Conservation (phyloP, 257 asterid genomes). For the Solanum etuberosum region DNA sequence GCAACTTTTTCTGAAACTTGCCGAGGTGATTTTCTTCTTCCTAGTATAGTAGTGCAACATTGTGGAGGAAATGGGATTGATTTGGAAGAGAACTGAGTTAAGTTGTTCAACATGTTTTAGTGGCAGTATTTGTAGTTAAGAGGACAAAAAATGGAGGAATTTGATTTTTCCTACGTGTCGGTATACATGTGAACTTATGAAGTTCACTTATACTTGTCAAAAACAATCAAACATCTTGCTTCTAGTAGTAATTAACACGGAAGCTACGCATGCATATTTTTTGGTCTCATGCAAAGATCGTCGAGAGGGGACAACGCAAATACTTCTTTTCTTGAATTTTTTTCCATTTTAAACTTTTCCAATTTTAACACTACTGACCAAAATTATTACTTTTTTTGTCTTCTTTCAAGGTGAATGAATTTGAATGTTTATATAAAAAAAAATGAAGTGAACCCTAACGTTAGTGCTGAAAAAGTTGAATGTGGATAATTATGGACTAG, state of each 20-base stretch:
- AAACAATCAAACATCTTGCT: not conserved
- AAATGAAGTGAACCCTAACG: not conserved
- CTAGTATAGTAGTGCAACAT: not conserved
- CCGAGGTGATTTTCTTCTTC: not conserved
- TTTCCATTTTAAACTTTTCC: not conserved
- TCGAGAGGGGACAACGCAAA: not conserved
- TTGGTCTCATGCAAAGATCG: not conserved
- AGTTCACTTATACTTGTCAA: not conserved
- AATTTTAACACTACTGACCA: not conserved
- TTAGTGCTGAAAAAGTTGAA: not conserved
- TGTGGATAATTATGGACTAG: not conserved
- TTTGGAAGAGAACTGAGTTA: not conserved
- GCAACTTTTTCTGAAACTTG: conserved; percentile 43
- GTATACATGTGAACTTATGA: not conserved
- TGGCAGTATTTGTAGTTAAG: not conserved
- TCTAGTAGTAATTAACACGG: not conserved
- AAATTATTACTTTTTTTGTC: not conserved
- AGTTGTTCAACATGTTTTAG: not conserved
- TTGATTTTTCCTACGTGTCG: not conserved
- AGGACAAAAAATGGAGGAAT: not conserved
- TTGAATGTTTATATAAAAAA: not conserved
- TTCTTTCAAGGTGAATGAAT: not conserved
- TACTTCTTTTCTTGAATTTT: not conserved
- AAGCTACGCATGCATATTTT: not conserved
- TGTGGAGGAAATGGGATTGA: not conserved